These are phyloP conservation scores for Leptoxyphium fumago DNA, from an alignment of 2,329 filamentous ascomycete genomes.

Conservation along the genomic window DNA sequence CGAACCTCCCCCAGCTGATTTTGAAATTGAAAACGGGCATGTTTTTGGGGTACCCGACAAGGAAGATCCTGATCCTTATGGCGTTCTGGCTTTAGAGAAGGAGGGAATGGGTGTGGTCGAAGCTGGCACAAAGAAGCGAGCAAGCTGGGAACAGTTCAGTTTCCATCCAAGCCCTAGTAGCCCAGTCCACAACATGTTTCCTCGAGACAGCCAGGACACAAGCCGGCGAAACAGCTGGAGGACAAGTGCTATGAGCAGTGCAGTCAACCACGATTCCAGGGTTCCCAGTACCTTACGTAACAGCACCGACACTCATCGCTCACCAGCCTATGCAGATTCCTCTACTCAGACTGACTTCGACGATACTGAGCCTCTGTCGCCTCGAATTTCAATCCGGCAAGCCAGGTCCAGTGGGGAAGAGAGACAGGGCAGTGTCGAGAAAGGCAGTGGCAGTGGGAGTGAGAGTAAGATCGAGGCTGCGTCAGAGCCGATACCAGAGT, in stretches of 20 bases:
- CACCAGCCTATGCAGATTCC: constrained; percentile 10
- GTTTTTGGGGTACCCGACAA: constrained; percentile 64
- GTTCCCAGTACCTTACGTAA: constrained; percentile 17
- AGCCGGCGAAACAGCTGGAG: constrained; percentile 53
- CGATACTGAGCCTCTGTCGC: constrained; percentile 5
- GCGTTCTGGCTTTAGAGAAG: constrained; percentile 78
- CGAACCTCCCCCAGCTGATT: constrained; percentile 64
- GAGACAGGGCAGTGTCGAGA: constrained; percentile 7
- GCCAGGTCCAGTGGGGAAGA: constrained; percentile 14
- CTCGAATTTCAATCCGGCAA: constrained; percentile 2
- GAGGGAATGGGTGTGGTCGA: constrained; percentile 81
- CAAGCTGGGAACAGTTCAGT: constrained; percentile 67
- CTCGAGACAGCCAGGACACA: constrained; percentile 44
- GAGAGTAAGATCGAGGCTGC: not conserved
- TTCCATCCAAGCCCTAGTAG: constrained; percentile 65
- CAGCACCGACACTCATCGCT: constrained; percentile 11
- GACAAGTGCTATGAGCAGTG: constrained; percentile 6
- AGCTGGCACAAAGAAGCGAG: constrained; percentile 62
- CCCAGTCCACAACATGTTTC: constrained; percentile 47
- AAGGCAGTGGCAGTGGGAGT: not conserved
- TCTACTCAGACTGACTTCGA: constrained; percentile 18
- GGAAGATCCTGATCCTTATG: constrained; percentile 83
- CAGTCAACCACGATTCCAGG: constrained; percentile 7
- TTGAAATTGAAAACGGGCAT: constrained; percentile 37
- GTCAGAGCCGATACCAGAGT: not conserved